Conservation (phyloP, 129 eudicot genomes). For the Escallonia herrerae region DNA sequence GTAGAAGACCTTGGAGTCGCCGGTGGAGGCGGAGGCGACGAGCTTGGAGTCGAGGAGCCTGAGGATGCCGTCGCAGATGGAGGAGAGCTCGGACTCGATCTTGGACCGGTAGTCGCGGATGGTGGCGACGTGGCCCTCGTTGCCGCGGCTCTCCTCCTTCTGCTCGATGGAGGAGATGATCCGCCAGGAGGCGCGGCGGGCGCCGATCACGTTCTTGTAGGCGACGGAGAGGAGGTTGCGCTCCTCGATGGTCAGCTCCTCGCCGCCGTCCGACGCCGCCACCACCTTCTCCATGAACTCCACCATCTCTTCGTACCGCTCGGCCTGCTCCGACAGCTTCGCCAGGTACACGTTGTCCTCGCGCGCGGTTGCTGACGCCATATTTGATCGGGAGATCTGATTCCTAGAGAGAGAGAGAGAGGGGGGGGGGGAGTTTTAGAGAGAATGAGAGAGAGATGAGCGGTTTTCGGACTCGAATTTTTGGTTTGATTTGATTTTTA, state of each 20-base stretch:
- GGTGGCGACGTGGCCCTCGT: conserved; percentile 65
- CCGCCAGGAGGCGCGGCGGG: conserved; percentile 83
- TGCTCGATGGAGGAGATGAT: conserved; percentile 90
- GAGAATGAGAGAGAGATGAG: not conserved
- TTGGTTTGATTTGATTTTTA: not conserved
- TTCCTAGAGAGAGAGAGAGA: conserved; percentile 15
- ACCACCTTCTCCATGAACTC: conserved; percentile 91
- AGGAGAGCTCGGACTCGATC: conserved; percentile 64
- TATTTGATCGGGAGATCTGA: conserved; percentile 3
- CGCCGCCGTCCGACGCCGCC: conserved; percentile 56
- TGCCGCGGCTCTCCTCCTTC: conserved; percentile 84
- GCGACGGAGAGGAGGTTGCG: conserved; percentile 92
- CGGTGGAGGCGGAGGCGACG: conserved; percentile 52
- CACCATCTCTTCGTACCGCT: conserved; percentile 90
- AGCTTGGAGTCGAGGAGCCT: conserved; percentile 71
- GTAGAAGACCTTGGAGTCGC: conserved; percentile 74
- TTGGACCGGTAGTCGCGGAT: conserved; percentile 79
- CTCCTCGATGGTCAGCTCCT: conserved; percentile 75
- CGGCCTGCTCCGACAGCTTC: conserved; percentile 90
- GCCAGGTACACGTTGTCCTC: conserved; percentile 88
- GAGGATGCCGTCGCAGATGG: conserved; percentile 71
- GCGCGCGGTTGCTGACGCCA: conserved; percentile 51
- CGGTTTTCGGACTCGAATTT: conserved; percentile 10
- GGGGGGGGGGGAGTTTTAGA: not conserved
- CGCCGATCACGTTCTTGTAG: conserved; percentile 88